Evolutionary conservation across 129 eudicot genomes (phyloP).

Genomic region (Pulicaria dysenterica): DNA sequence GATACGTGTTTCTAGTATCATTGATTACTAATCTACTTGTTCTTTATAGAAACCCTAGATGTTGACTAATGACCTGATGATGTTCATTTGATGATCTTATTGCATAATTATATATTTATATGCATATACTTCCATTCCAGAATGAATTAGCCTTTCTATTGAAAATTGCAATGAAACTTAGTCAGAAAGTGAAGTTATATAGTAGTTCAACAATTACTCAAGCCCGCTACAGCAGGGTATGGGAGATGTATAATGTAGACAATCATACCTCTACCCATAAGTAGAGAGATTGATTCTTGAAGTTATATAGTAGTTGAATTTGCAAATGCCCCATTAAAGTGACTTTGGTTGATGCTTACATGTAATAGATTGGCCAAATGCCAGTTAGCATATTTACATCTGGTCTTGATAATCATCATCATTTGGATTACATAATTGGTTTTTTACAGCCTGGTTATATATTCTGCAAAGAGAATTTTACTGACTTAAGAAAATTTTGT

Average conservation of each 20-base stretch:
- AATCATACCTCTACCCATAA: too few relatives aligned
- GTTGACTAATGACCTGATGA: background rate
- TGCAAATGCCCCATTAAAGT: background rate
- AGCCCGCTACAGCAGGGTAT: too few relatives aligned
- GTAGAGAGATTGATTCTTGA: too few relatives aligned
- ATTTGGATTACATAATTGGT: background rate
- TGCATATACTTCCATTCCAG: background rate
- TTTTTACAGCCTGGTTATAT: background rate
- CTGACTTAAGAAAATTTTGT: too few relatives aligned
- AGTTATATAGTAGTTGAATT: too few relatives aligned
- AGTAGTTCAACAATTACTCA: too few relatives aligned
- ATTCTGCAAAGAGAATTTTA: background rate
- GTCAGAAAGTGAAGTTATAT: too few relatives aligned
- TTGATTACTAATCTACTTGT: background rate
- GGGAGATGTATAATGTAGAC: too few relatives aligned
- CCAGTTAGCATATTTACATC: too few relatives aligned
- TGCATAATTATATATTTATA: background rate
- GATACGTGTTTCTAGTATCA: background rate
- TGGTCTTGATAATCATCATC: background rate
- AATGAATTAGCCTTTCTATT: background rate
- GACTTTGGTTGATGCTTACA: background rate
- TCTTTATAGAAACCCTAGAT: conserved; percentile 21
- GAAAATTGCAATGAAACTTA: too few relatives aligned
- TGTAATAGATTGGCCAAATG: background rate
- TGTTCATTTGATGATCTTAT: conserved; percentile 16